phyloP scores from a whole-genome alignment of 352 stramenopile genomes.

The Achlya hypogyna region DNA sequence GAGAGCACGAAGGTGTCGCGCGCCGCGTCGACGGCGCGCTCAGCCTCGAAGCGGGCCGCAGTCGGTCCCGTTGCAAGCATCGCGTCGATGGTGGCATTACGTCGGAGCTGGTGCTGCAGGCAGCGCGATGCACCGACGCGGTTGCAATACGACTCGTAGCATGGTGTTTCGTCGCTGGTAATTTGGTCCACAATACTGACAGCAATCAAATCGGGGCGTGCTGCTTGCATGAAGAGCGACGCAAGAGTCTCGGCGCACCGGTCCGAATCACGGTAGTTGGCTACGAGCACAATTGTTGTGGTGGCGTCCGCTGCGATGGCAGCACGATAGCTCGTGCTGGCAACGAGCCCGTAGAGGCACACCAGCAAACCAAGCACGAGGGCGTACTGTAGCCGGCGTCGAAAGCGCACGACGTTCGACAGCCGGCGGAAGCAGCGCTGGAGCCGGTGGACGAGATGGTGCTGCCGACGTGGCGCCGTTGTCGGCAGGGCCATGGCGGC shows the following conservation, averaged over 20 bases:
- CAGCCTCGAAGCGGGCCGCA: conserved; percentile 53
- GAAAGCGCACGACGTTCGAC: too few species aligned
- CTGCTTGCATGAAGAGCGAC: conserved; percentile 68
- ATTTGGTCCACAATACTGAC: conserved; percentile 67
- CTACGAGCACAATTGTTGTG: conserved; percentile 59
- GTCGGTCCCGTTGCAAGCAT: conserved; percentile 53
- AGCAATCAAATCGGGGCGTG: conserved; percentile 38
- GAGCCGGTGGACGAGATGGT: too few species aligned
- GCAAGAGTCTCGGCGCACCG: conserved; percentile 63
- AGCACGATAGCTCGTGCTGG: not conserved
- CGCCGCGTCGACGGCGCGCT: conserved; percentile 48
- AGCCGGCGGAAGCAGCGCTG: too few species aligned
- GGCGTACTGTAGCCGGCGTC: too few species aligned
- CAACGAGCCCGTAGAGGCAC: not conserved
- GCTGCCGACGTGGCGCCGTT: too few species aligned
- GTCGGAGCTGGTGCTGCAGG: conserved; percentile 37
- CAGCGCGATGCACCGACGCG: conserved; percentile 49
- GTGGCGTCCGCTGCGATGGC: conserved; percentile 24
- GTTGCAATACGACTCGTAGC: conserved; percentile 49
- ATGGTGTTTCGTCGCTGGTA: conserved; percentile 56
- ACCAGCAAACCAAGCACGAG: too few species aligned
- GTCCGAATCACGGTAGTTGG: conserved; percentile 70
- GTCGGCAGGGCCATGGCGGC: too few species aligned
- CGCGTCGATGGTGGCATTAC: conserved; percentile 58
- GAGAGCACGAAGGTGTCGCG: conserved; percentile 62